Percentiles rank a stretch among this genome's conserved stretches.
These are phyloP conservation scores for Schoenoplectus tabernaemontani DNA, from an alignment of 202 grass and related monocot species.

Conservation along the genomic window DNA sequence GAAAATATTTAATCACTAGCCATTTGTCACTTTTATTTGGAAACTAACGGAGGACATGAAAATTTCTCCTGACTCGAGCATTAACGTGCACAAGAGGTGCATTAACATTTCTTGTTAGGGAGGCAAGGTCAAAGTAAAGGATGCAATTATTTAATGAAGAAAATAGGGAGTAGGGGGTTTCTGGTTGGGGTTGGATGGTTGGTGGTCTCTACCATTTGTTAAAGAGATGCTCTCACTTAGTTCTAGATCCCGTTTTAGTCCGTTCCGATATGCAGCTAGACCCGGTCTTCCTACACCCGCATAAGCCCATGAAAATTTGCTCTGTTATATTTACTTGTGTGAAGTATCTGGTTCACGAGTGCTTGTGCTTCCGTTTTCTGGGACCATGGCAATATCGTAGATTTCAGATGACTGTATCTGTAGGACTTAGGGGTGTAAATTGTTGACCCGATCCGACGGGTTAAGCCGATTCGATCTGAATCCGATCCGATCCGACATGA, in stretches of 20 bases:
- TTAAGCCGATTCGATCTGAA: too few species aligned
- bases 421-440: neutral
- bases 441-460: too few species aligned
- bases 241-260: neutral
- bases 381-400: neutral
- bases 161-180: neutral
- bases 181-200: slow-evolving; percentile 16
- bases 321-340: neutral
- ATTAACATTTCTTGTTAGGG: neutral
- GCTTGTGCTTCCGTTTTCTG: neutral
- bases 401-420: neutral
- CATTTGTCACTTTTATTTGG: neutral
- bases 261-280: neutral
- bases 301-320: neutral
- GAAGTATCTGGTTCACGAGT: neutral
- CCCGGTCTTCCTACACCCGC: neutral
- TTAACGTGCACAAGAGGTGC: neutral
- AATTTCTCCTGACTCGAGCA: neutral
- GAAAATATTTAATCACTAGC: neutral
- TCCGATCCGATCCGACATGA: too few species aligned
- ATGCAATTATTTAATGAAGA: neutral
- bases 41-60: neutral
- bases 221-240: slow-evolving; percentile 6
- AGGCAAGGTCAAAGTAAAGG: neutral
- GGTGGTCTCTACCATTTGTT: slow-evolving; percentile 16